phyloP scores from a whole-genome alignment of 2,329 filamentous ascomycete species.

The Aureobasidium sp. region DNA sequence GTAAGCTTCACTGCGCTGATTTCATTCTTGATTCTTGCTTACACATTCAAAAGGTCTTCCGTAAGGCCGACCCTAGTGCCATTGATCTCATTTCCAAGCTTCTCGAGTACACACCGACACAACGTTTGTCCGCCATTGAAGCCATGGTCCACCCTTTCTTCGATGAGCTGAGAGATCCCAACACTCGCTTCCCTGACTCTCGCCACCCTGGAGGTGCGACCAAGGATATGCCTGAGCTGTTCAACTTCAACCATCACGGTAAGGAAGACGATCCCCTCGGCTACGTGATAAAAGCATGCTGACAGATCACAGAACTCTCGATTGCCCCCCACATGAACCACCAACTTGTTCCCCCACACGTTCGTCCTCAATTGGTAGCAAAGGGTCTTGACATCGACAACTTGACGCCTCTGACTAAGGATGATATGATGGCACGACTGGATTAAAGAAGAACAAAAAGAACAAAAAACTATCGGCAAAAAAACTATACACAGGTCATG shows the following conservation, averaged over 20 bases:
- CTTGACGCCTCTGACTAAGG: slow-evolving; percentile 81
- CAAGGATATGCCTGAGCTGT: slow-evolving; percentile 77
- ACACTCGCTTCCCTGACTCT: slow-evolving; percentile 85
- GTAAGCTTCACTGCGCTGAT: slow-evolving; percentile 30
- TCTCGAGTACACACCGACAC: slow-evolving; percentile 94
- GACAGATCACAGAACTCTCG: slow-evolving; percentile 66
- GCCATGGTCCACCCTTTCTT: slow-evolving; percentile 99
- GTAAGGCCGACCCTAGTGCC: slow-evolving; percentile 85
- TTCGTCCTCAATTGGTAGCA: slow-evolving; percentile 62
- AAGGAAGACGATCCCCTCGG: slow-evolving; percentile 30
- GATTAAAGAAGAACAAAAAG: slow-evolving; percentile 50
- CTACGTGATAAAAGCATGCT: slow-evolving; percentile 15
- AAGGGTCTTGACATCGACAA: slow-evolving; percentile 85
- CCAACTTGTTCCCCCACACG: slow-evolving; percentile 77
- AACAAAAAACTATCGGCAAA: slow-evolving; percentile 3
- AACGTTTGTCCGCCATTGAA: slow-evolving; percentile 85
- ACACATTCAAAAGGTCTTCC: slow-evolving; percentile 62
- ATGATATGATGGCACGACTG: slow-evolving; percentile 95
- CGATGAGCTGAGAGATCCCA: slow-evolving; percentile 89
- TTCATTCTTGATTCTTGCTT: not conserved
- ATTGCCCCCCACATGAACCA: slow-evolving; percentile 82
- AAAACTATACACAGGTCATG: slow-evolving; percentile 13
- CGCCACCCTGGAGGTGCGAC: slow-evolving; percentile 73
- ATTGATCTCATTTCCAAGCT: slow-evolving; percentile 92
- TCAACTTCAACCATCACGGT: slow-evolving; percentile 94